A percentile compares a stretch with the other conserved stretches of the same genome.
Evolutionary conservation across 1,284 basidiomycete species (phyloP).

Genomic region (Abortiporus biennis): DNA sequence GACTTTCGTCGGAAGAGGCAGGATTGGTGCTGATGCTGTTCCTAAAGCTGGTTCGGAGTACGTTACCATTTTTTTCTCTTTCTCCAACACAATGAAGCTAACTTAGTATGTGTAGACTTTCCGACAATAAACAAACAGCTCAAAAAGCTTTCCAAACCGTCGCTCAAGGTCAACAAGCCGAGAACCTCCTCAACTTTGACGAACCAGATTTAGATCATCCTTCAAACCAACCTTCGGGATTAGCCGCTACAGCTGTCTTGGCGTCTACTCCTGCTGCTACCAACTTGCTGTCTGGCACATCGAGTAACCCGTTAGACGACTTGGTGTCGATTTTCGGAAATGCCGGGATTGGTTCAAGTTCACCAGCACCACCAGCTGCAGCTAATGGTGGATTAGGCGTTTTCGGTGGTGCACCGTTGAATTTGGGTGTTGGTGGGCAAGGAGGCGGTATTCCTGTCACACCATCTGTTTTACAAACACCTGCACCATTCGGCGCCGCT

Average conservation of each 20-base stretch:
- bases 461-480: slow-evolving; percentile 11
- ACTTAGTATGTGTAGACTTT: slow-evolving; percentile 27
- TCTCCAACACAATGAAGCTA: not conserved
- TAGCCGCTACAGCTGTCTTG: slow-evolving; percentile 70
- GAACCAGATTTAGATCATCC: slow-evolving; percentile 58
- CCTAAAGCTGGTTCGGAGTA: slow-evolving; percentile 66
- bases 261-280: slow-evolving; percentile 66
- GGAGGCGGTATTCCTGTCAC: slow-evolving; percentile 3
- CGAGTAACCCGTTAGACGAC: slow-evolving; percentile 85
- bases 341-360: slow-evolving; percentile 28
- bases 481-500: slow-evolving; percentile 1
- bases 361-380: slow-evolving; percentile 12
- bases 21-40: slow-evolving; percentile 81
- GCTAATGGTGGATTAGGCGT: slow-evolving; percentile 5
- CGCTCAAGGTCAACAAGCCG: slow-evolving; percentile 84
- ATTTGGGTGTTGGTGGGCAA: not conserved
- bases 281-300: slow-evolving; percentile 63
- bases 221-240: slow-evolving; percentile 49
- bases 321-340: slow-evolving; percentile 83
- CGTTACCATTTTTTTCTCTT: slow-evolving; percentile 9
- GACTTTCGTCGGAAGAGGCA: slow-evolving; percentile 84
- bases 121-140: slow-evolving; percentile 61
- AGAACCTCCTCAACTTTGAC: slow-evolving; percentile 94
- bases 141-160: slow-evolving; percentile 89
- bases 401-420: not conserved